A percentile compares a stretch with the other conserved stretches of the same genome.
Evolutionary conservation across 371 early-diverging fungal genomes (phyloP).

Genomic region (Entomophthora muscae): DNA sequence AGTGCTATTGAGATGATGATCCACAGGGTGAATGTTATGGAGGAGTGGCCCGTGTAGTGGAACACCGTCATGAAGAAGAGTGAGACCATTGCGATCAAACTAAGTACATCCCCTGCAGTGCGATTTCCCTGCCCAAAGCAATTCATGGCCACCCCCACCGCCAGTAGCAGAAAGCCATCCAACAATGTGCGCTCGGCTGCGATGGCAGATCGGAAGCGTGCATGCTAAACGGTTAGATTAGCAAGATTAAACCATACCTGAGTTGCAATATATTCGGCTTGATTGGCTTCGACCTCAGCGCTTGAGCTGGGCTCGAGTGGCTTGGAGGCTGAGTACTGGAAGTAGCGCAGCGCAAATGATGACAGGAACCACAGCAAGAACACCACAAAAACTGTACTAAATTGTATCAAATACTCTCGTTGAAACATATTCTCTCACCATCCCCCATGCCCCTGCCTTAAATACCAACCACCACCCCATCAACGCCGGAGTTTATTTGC

Average conservation of each 20-base stretch:
- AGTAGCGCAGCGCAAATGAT: not conserved
- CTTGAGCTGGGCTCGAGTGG: no score
- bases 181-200: slow-evolving; percentile 5
- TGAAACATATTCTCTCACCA: no score
- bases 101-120: slow-evolving; percentile 3
- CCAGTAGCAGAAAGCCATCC: slow-evolving; percentile 1
- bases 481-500: no score
- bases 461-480: no score
- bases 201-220: not conserved
- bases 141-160: not conserved
- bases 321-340: not conserved
- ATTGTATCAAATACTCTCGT: no score
- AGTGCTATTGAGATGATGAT: not conserved
- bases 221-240: not conserved
- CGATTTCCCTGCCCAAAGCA: slow-evolving; percentile 2
- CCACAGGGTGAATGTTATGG: not conserved
- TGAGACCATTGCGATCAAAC: not conserved
- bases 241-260: not conserved
- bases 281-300: not conserved
- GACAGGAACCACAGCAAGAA: slow-evolving; percentile 4
- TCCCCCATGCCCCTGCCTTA: no score
- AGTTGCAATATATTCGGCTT: not conserved
- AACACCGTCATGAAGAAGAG: slow-evolving; percentile 2
- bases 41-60: not conserved
- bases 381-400: not conserved